A percentile compares a stretch with the other conserved stretches of the same genome.
Evolutionary conservation across 2,329 filamentous ascomycete species (phyloP).

Genomic region (Paramyrothecium sp.): DNA sequence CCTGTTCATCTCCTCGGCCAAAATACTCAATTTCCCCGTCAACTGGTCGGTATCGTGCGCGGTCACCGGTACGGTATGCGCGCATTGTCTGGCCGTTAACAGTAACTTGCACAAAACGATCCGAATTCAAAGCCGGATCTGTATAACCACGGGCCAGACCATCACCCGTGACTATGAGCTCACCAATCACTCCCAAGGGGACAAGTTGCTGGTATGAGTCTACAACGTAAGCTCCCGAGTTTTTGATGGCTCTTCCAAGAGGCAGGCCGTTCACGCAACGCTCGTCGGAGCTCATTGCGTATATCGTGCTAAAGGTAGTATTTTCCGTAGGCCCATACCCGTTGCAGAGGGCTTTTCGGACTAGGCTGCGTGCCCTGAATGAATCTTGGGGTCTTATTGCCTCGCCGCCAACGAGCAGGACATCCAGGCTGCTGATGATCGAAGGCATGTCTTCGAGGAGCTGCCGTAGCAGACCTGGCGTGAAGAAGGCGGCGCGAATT

Average conservation of each 20-base stretch:
- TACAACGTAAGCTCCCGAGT: constrained; percentile 20
- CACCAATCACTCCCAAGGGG: constrained; percentile 21
- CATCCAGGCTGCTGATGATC: constrained; percentile 6
- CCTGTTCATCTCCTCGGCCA: constrained; percentile 54
- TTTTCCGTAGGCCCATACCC: constrained; percentile 16
- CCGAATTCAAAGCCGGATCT: neutral
- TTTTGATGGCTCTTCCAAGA: constrained; percentile 14
- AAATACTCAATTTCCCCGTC: constrained; percentile 40
- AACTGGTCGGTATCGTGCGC: constrained; percentile 34
- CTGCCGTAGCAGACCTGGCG: constrained; percentile 13
- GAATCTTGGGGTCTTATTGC: constrained; percentile 9
- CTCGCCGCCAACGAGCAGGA: constrained; percentile 14
- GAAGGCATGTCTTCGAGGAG: constrained; percentile 5
- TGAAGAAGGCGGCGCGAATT: constrained; percentile 6
- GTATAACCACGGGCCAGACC: constrained; percentile 7
- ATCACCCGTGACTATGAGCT: constrained; percentile 22
- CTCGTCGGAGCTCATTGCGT: neutral
- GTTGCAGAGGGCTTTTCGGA: constrained; percentile 3
- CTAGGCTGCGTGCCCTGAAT: neutral
- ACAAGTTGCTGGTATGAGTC: constrained; percentile 17
- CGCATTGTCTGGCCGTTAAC: constrained; percentile 3
- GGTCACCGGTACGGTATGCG: constrained; percentile 47
- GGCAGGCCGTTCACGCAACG: constrained; percentile 13
- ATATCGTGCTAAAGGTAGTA: constrained; percentile 7
- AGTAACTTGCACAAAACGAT: constrained; percentile 13